phyloP scores from a whole-genome alignment of 805 yeast genomes.

The Naumovozyma dairenensis region DNA sequence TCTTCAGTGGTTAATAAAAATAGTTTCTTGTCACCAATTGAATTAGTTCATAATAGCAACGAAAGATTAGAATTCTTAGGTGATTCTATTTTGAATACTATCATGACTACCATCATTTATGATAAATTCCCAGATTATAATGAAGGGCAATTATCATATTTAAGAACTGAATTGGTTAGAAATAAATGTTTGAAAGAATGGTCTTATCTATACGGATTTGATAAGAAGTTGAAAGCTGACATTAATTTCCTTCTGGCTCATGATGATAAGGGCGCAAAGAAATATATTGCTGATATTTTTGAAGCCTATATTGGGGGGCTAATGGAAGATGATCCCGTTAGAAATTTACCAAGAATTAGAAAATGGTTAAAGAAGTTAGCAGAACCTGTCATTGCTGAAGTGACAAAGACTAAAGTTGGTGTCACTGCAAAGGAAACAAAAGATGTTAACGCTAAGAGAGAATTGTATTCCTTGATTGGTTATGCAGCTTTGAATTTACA shows the following conservation, averaged over 20 bases:
- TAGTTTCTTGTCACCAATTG: constrained; percentile 45
- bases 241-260: constrained; percentile 28
- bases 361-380: constrained; percentile 49
- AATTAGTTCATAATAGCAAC: constrained; percentile 55
- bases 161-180: constrained; percentile 62
- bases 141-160: constrained; percentile 72
- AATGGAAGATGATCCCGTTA: constrained; percentile 40
- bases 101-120: constrained; percentile 62
- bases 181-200: constrained; percentile 65
- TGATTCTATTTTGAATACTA: constrained; percentile 68
- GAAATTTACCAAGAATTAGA: constrained; percentile 39
- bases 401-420: constrained; percentile 13
- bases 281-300: constrained; percentile 77
- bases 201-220: constrained; percentile 59
- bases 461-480: constrained; percentile 71
- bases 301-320: constrained; percentile 93
- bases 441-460: constrained; percentile 63
- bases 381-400: constrained; percentile 33
- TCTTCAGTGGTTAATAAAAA: constrained; percentile 58
- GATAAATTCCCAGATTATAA: constrained; percentile 54
- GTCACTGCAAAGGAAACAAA: constrained; percentile 31
- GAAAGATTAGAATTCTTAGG: constrained; percentile 88
- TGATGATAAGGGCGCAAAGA: constrained; percentile 46
- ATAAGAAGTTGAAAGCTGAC: constrained; percentile 42
- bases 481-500: constrained; percentile 55